phyloP scores from a whole-genome alignment of 2,329 filamentous ascomycete species.

The Mollisia scopiformis region DNA sequence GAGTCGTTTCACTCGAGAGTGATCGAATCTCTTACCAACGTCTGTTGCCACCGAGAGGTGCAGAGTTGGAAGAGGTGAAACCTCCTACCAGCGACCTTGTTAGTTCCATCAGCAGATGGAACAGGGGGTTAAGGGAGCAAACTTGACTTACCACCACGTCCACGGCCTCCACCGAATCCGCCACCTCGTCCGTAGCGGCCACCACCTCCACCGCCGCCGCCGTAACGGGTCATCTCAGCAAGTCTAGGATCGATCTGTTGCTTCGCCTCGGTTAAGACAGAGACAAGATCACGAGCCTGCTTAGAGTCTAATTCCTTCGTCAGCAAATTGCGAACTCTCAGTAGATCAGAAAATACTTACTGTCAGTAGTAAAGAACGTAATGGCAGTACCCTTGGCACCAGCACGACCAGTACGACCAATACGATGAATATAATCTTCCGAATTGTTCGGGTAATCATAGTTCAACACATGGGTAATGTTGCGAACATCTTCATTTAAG shows the following conservation, averaged over 20 bases:
- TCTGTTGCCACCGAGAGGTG: constrained; percentile 57
- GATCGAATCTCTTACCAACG: constrained; percentile 53
- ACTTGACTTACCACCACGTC: constrained; percentile 45
- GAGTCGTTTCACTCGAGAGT: constrained; percentile 21
- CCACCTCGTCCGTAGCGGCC: constrained; percentile 32
- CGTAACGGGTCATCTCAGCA: constrained; percentile 92
- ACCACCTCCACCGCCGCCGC: constrained; percentile 58
- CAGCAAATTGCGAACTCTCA: constrained; percentile 22
- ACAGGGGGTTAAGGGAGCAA: constrained; percentile 27
- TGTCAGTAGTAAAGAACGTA: constrained; percentile 98
- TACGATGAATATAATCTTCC: constrained; percentile 97
- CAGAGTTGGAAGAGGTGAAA: constrained; percentile 60
- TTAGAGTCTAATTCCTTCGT: constrained; percentile 67
- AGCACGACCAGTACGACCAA: constrained; percentile 94
- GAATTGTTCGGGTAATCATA: constrained; percentile 99
- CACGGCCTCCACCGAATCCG: constrained; percentile 55
- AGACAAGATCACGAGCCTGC: constrained; percentile 95
- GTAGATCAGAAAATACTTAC: constrained; percentile 62
- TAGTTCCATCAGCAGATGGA: constrained; percentile 40
- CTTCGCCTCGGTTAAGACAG: constrained; percentile 92
- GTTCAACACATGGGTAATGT: constrained; percentile 99
- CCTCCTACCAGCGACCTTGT: constrained; percentile 45
- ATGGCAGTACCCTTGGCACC: constrained; percentile 95
- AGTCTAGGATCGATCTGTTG: constrained; percentile 97
- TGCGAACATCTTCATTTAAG: constrained; percentile 93